Evolutionary conservation across 2,329 filamentous ascomycete genomes (phyloP).

Genomic region (Davidsoniella australis): DNA sequence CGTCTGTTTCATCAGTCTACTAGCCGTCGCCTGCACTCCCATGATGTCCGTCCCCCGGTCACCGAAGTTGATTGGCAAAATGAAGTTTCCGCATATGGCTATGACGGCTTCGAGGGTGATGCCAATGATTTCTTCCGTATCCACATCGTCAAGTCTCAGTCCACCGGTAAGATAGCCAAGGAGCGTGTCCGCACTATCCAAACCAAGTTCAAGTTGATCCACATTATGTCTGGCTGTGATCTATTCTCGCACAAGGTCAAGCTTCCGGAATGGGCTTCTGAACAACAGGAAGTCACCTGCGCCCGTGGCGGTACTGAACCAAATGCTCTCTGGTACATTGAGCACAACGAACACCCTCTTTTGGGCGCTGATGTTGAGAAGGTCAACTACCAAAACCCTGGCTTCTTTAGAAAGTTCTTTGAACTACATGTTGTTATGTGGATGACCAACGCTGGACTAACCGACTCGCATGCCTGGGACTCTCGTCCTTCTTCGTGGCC

Average conservation of each 20-base stretch:
- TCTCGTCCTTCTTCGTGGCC: slow-evolving; percentile 91
- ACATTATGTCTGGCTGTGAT: slow-evolving; percentile 90
- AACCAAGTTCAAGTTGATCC: slow-evolving; percentile 87
- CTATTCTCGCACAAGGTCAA: slow-evolving; percentile 99
- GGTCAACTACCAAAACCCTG: slow-evolving; percentile 87
- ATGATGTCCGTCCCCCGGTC: slow-evolving; percentile 77
- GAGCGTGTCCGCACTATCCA: slow-evolving; percentile 81
- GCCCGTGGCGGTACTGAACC: slow-evolving; percentile 79
- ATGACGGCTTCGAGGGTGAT: slow-evolving; percentile 90
- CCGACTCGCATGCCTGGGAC: slow-evolving; percentile 96
- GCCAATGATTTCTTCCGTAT: slow-evolving; percentile 92
- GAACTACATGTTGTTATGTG: slow-evolving; percentile 98
- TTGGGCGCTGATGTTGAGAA: slow-evolving; percentile 65
- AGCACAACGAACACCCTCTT: slow-evolving; percentile 71
- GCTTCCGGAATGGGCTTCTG: slow-evolving; percentile 91
- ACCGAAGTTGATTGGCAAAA: slow-evolving; percentile 88
- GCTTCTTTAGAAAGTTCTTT: slow-evolving; percentile 95
- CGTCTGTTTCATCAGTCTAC: slow-evolving; percentile 72
- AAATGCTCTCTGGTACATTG: slow-evolving; percentile 95
- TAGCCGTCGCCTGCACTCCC: slow-evolving; percentile 81
- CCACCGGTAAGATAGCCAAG: slow-evolving; percentile 61
- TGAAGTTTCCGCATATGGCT: slow-evolving; percentile 91
- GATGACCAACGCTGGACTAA: slow-evolving; percentile 90
- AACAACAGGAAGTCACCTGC: slow-evolving; percentile 98
- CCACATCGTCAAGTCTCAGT: slow-evolving; percentile 85